Percentiles rank a stretch among this genome's conserved stretches.
phyloP scores from a whole-genome alignment of 192 early-diverging fungal genomes.

The Pilaira anomala region DNA sequence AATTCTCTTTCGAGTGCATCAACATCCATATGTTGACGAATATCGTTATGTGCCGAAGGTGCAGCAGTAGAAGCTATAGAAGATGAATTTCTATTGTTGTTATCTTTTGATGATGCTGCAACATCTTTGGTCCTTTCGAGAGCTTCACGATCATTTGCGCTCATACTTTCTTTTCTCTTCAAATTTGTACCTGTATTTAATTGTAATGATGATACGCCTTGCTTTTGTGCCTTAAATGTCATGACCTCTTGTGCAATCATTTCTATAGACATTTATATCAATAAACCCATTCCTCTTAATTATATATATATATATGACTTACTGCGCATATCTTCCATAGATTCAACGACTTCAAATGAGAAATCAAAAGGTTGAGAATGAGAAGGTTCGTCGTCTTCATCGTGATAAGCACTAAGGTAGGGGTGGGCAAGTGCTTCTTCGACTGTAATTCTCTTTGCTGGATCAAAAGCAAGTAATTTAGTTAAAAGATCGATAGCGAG shows the following conservation, averaged over 20 bases:
- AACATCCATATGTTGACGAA: constrained; percentile 45
- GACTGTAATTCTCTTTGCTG: constrained; percentile 83
- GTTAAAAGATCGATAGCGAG: constrained; percentile 87
- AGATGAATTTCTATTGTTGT: constrained; percentile 40
- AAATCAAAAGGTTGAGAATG: constrained; percentile 74
- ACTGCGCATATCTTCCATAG: constrained; percentile 79
- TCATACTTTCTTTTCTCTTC: constrained; percentile 45
- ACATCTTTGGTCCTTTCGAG: constrained; percentile 35
- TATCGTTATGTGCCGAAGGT: constrained; percentile 33
- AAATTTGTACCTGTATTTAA: constrained; percentile 36
- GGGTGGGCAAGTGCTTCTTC: constrained; percentile 90
- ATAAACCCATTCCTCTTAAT: neutral
- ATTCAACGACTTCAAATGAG: constrained; percentile 69
- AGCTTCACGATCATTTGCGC: constrained; percentile 44
- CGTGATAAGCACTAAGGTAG: constrained; percentile 69
- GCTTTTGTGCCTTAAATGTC: constrained; percentile 71
- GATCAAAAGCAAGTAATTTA: constrained; percentile 84
- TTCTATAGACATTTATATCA: constrained; percentile 46
- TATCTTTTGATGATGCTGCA: constrained; percentile 22
- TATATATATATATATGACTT: constrained; percentile 14
- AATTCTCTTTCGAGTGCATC: constrained; percentile 54
- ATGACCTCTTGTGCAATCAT: constrained; percentile 82
- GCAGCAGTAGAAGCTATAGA: constrained; percentile 44
- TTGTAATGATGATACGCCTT: constrained; percentile 39
- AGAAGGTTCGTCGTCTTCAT: constrained; percentile 51